These are phyloP conservation scores for Coffea humblotiana DNA, from an alignment of 305 asterid species.

Conservation along the genomic window DNA sequence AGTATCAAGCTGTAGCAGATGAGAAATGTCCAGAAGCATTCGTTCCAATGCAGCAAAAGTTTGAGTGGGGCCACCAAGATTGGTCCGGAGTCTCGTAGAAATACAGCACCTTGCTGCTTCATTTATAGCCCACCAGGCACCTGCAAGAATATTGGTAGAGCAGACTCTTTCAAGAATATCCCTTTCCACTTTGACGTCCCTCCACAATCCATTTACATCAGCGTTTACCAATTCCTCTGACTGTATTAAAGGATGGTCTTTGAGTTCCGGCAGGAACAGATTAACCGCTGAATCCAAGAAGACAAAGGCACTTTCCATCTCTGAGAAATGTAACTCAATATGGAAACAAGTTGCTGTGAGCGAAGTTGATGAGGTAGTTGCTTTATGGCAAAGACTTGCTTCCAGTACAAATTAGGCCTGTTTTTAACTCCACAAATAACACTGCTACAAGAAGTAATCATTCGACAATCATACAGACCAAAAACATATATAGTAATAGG, in stretches of 20 bases:
- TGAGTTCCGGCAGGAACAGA: conserved; percentile 67
- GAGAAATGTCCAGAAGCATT: conserved; percentile 96
- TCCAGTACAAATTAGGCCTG: conserved; percentile 68
- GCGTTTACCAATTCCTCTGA: conserved; percentile 60
- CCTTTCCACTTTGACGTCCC: conserved; percentile 71
- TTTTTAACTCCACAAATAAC: conserved; percentile 43
- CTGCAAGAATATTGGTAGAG: conserved; percentile 79
- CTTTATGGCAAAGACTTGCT: conserved; percentile 87
- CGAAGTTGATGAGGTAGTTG: conserved; percentile 85
- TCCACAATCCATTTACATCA: conserved; percentile 62
- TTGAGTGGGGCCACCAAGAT: conserved; percentile 99
- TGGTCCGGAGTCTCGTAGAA: conserved; percentile 89
- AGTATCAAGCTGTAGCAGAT: conserved; percentile 77
- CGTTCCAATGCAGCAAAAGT: conserved; percentile 99
- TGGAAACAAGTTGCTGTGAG: conserved; percentile 90
- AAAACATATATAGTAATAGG: conserved; percentile 70
- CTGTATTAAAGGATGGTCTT: conserved; percentile 45
- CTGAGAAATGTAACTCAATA: conserved; percentile 93
- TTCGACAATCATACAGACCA: conserved; percentile 63
- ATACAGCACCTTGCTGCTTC: conserved; percentile 98
- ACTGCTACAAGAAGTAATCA: conserved; percentile 44
- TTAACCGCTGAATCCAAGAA: conserved; percentile 92
- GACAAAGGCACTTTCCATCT: conserved; percentile 95
- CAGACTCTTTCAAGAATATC: conserved; percentile 72
- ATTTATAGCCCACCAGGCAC: conserved; percentile 99